These are phyloP conservation scores for Cryptococcus sp. DNA, from an alignment of 1,284 basidiomycete genomes.

Conservation along the genomic window DNA sequence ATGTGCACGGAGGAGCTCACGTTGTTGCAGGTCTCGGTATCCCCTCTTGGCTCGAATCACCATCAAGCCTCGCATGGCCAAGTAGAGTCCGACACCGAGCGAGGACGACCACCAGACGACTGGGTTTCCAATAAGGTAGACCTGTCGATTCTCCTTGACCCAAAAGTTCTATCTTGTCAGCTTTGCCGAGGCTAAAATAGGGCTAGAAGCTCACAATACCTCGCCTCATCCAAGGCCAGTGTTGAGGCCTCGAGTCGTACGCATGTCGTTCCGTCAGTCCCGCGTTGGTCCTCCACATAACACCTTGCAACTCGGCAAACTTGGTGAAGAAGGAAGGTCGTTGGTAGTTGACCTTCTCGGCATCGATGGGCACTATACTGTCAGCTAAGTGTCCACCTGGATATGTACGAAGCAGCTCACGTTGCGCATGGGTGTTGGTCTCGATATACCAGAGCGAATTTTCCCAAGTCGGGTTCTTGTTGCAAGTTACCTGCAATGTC, in stretches of 20 bases:
- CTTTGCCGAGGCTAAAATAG: neutral
- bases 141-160: slow-evolving; percentile 92
- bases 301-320: slow-evolving; percentile 85
- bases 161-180: slow-evolving; percentile 74
- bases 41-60: slow-evolving; percentile 86
- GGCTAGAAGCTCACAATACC: slow-evolving; percentile 68
- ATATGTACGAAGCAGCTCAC: slow-evolving; percentile 51
- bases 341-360: slow-evolving; percentile 80
- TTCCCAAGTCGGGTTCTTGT: slow-evolving; percentile 84
- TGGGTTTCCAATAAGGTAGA: slow-evolving; percentile 93
- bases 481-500: slow-evolving; percentile 66
- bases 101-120: slow-evolving; percentile 85
- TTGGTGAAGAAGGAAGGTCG: slow-evolving; percentile 81
- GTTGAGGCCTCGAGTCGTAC: slow-evolving; percentile 84
- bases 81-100: slow-evolving; percentile 63
- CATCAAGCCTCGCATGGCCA: slow-evolving; percentile 65
- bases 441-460: slow-evolving; percentile 97
- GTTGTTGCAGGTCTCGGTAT: slow-evolving; percentile 82
- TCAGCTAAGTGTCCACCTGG: neutral
- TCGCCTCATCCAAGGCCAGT: slow-evolving; percentile 82
- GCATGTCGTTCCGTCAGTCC: slow-evolving; percentile 90
- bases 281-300: slow-evolving; percentile 98
- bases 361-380: slow-evolving; percentile 58
- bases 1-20: slow-evolving; percentile 51
- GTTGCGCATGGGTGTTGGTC: slow-evolving; percentile 67